Conservation (phyloP, 1,284 basidiomycete genomes). For the Naganishia albida region DNA sequence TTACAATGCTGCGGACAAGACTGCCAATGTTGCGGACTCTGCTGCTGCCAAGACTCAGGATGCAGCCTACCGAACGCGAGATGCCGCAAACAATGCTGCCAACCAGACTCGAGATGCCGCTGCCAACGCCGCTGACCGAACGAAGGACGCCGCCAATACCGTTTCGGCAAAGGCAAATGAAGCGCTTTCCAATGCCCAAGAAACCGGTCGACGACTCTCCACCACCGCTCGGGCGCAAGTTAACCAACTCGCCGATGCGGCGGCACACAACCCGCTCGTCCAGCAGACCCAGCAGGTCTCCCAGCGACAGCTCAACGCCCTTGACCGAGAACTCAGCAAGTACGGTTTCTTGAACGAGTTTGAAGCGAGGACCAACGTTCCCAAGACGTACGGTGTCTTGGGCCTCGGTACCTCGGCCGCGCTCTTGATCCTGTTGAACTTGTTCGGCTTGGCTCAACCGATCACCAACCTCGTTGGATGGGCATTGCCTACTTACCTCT, state of each 20-base stretch:
- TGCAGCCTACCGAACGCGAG: conserved; percentile 1
- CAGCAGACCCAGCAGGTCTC: conserved; percentile 24
- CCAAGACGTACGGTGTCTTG: conserved; percentile 36
- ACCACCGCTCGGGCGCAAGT: conserved; percentile 25
- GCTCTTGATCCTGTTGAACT: conserved; percentile 51
- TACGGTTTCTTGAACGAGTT: conserved; percentile 35
- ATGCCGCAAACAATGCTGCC: conserved; percentile 4
- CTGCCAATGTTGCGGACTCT: not conserved
- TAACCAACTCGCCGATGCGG: conserved; percentile 11
- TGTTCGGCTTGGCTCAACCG: conserved; percentile 54
- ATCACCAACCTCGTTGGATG: conserved; percentile 55
- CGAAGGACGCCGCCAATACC: conserved; percentile 26
- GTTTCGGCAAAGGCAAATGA: conserved; percentile 29
- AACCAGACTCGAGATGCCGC: not conserved
- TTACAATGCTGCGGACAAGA: conserved; percentile 18
- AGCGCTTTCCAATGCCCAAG: conserved; percentile 24
- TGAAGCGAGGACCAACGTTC: conserved; percentile 32
- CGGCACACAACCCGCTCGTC: conserved; percentile 32
- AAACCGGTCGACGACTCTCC: conserved; percentile 18
- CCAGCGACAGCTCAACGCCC: conserved; percentile 29
- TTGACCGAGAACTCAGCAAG: conserved; percentile 31
- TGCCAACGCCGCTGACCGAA: conserved; percentile 34
- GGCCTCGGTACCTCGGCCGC: conserved; percentile 36
- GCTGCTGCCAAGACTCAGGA: conserved; percentile 6
- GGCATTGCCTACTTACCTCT: conserved; percentile 56